Percentiles rank a stretch among this genome's conserved stretches.
These are phyloP conservation scores for Yamadazyma oceani DNA, from an alignment of 1,139 yeast species.

Conservation along the genomic window DNA sequence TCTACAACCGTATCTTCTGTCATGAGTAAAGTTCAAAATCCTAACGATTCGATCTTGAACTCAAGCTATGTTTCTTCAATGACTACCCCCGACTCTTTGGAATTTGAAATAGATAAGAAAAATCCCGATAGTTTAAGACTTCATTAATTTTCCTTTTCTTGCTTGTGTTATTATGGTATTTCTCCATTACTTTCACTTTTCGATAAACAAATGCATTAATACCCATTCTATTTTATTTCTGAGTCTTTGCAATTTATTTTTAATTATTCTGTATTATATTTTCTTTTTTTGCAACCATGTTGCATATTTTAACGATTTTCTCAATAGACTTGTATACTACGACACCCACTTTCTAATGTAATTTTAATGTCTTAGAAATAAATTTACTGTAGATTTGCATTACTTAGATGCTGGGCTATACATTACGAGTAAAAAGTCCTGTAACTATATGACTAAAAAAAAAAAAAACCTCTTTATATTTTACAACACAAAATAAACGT, in stretches of 20 bases:
- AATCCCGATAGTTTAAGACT: slow-evolving; percentile 1
- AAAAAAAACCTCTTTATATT: neutral
- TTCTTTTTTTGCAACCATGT: neutral
- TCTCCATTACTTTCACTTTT: too few species aligned
- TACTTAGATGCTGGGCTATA: too few species aligned
- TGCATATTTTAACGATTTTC: neutral
- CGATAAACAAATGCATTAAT: too few species aligned
- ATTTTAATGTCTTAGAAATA: too few species aligned
- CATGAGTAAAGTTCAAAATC: slow-evolving; percentile 21
- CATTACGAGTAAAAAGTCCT: too few species aligned
- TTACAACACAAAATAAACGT: slow-evolving; percentile 5
- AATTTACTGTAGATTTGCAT: too few species aligned
- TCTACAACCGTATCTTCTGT: slow-evolving; percentile 23
- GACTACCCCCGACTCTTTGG: slow-evolving; percentile 22
- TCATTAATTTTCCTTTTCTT: neutral
- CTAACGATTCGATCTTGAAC: slow-evolving; percentile 13
- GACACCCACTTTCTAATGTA: too few species aligned
- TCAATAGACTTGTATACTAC: too few species aligned
- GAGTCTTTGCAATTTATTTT: too few species aligned
- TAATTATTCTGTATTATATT: neutral
- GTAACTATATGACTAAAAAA: too few species aligned
- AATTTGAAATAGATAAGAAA: slow-evolving; percentile 11
- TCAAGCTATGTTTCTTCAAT: slow-evolving; percentile 13
- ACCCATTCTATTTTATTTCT: too few species aligned
- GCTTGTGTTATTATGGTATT: neutral